Conservation (phyloP, 2,329 filamentous ascomycete genomes). For the Claviceps quebecensis region DNA sequence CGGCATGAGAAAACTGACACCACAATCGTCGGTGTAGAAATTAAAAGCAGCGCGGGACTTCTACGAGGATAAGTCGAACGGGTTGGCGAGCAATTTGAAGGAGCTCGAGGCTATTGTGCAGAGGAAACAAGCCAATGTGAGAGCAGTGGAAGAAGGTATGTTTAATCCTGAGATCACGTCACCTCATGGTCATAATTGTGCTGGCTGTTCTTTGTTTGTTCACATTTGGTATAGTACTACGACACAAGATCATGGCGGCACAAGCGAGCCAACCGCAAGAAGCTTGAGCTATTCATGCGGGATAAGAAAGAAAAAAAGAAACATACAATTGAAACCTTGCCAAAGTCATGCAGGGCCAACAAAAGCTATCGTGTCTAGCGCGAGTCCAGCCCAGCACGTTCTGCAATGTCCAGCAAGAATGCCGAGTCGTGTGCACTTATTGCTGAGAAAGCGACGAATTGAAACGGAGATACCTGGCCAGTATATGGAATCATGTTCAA, state of each 20-base stretch:
- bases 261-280: conserved; percentile 1
- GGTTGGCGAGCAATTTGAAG: conserved; percentile 38
- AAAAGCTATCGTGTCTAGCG: not conserved
- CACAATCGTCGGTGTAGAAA: conserved; percentile 22
- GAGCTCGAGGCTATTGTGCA: conserved; percentile 44
- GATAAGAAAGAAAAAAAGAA: not conserved
- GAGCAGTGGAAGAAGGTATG: conserved; percentile 76
- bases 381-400: not conserved
- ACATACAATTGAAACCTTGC: not conserved
- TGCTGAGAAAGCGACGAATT: too few species aligned
- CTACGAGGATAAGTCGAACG: conserved; percentile 42
- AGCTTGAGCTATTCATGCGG: not conserved
- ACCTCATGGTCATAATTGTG: not conserved
- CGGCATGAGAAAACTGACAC: conserved; percentile 3
- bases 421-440: not conserved
- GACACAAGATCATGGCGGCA: conserved; percentile 16
- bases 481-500: not conserved
- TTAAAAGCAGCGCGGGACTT: conserved; percentile 40
- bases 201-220: not conserved
- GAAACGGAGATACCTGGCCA: too few species aligned
- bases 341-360: not conserved
- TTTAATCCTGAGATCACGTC: not conserved
- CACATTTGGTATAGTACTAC: conserved; percentile 17
- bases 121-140: conserved; percentile 69
- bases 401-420: not conserved